Conservation (phyloP, 1,139 yeast species). For the Hanseniaspora uvarum region DNA sequence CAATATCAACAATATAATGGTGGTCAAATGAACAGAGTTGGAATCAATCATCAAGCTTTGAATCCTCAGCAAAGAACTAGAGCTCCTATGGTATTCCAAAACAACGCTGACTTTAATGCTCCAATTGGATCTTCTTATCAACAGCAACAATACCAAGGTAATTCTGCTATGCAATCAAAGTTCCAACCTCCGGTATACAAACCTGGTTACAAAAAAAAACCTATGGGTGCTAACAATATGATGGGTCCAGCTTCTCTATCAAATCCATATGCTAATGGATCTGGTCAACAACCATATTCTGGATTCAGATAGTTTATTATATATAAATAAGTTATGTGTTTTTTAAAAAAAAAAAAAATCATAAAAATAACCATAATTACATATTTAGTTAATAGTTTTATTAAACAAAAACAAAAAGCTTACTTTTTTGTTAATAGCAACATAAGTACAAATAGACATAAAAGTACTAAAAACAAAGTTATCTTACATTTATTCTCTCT, state of each 20-base stretch:
- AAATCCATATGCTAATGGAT: neutral
- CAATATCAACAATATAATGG: slow-evolving; percentile 25
- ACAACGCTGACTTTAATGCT: slow-evolving; percentile 7
- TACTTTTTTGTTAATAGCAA: slow-evolving; percentile 50
- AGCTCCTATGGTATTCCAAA: slow-evolving; percentile 13
- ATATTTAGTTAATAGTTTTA: too few relatives aligned
- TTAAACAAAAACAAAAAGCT: slow-evolving; percentile 5
- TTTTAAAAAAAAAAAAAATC: neutral
- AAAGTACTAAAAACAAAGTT: slow-evolving; percentile 57
- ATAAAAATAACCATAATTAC: too few relatives aligned
- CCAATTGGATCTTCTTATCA: slow-evolving; percentile 20
- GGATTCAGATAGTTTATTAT: slow-evolving; percentile 11
- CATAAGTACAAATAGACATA: slow-evolving; percentile 61
- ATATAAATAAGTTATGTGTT: too few relatives aligned
- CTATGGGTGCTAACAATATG: slow-evolving; percentile 20
- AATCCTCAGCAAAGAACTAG: slow-evolving; percentile 19
- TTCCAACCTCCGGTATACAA: slow-evolving; percentile 21
- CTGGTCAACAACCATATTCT: slow-evolving; percentile 9
- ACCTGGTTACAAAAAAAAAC: slow-evolving; percentile 34
- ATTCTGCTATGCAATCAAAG: slow-evolving; percentile 6
- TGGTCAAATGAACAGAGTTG: slow-evolving; percentile 11
- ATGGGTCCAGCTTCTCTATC: slow-evolving; percentile 10
- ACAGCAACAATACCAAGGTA: slow-evolving; percentile 17
- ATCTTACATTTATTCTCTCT: slow-evolving; percentile 85
- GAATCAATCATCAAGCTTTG: slow-evolving; percentile 16